These are phyloP conservation scores for Sporothrix brasiliensis DNA, from an alignment of 2,329 filamentous ascomycete genomes.

Conservation along the genomic window DNA sequence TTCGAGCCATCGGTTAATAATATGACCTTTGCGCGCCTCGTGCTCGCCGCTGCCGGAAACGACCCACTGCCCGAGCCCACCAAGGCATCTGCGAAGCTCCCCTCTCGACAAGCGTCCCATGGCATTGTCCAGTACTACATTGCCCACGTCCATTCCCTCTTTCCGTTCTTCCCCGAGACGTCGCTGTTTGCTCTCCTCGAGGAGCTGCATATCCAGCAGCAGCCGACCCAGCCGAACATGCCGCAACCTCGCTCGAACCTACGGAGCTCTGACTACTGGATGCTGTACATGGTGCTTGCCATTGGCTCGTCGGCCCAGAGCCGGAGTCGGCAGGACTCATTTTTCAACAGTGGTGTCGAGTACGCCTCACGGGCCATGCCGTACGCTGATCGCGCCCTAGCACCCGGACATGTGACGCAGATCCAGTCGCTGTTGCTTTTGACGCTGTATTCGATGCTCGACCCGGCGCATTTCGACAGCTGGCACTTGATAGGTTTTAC, in stretches of 20 bases:
- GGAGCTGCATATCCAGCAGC: slow-evolving; percentile 73
- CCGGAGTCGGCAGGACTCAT: slow-evolving; percentile 65
- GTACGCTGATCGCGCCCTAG: slow-evolving; percentile 79
- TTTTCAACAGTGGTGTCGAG: slow-evolving; percentile 60
- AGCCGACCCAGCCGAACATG: slow-evolving; percentile 40
- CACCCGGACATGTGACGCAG: slow-evolving; percentile 80
- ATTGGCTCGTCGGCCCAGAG: slow-evolving; percentile 77
- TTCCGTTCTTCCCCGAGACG: slow-evolving; percentile 82
- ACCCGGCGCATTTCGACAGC: slow-evolving; percentile 87
- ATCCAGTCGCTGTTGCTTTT: slow-evolving; percentile 86
- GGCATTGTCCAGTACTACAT: slow-evolving; percentile 81
- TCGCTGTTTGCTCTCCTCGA: slow-evolving; percentile 77
- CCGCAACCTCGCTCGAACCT: slow-evolving; percentile 51
- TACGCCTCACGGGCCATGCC: slow-evolving; percentile 68
- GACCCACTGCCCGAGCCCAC: slow-evolving; percentile 67
- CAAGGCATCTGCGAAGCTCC: slow-evolving; percentile 60
- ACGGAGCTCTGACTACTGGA: slow-evolving; percentile 75
- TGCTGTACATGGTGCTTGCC: slow-evolving; percentile 85
- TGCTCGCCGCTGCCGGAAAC: slow-evolving; percentile 79
- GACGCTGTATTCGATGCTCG: slow-evolving; percentile 85
- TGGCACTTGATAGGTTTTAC: slow-evolving; percentile 95
- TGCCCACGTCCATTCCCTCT: slow-evolving; percentile 74
- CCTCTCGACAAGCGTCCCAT: slow-evolving; percentile 68
- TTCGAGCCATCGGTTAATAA: slow-evolving; percentile 86
- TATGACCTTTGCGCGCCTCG: slow-evolving; percentile 89